Percentiles rank a stretch among this genome's conserved stretches.
Evolutionary conservation across 1,284 basidiomycete species (phyloP).

Genomic region (Sanguinoderma infundibulare): DNA sequence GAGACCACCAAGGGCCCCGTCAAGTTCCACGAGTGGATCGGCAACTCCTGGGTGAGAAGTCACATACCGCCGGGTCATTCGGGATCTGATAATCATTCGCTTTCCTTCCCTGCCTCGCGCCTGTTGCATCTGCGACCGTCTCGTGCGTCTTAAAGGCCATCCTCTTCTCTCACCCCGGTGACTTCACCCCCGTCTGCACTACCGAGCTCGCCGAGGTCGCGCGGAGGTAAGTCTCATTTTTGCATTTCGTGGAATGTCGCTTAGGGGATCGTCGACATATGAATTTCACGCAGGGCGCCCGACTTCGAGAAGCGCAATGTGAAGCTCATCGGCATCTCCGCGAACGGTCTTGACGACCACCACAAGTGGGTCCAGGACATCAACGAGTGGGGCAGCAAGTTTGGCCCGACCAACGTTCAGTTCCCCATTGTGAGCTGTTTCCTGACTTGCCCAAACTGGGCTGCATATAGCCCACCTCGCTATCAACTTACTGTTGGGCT

Average conservation of each 20-base stretch:
- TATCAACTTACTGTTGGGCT: not conserved
- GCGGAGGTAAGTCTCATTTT: conserved; percentile 45
- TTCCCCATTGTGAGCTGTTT: conserved; percentile 84
- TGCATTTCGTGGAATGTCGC: not conserved
- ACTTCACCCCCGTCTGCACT: conserved; percentile 88
- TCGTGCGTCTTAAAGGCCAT: conserved; percentile 54
- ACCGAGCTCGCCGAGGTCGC: conserved; percentile 98
- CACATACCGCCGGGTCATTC: not conserved
- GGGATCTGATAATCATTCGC: not conserved
- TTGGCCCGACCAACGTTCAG: conserved; percentile 73
- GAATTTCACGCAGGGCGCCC: conserved; percentile 45
- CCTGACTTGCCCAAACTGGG: not conserved
- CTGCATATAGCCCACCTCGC: not conserved
- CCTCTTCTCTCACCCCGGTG: conserved; percentile 93
- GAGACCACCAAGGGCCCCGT: conserved; percentile 79
- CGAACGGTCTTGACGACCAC: conserved; percentile 90
- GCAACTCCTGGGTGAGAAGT: conserved; percentile 79
- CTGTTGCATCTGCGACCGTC: not conserved
- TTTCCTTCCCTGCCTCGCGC: not conserved
- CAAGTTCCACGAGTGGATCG: conserved; percentile 93
- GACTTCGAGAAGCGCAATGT: conserved; percentile 91
- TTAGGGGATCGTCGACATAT: not conserved
- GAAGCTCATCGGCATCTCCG: conserved; percentile 94
- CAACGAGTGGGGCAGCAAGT: conserved; percentile 75
- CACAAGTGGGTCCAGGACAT: conserved; percentile 92